These are phyloP conservation scores for Fagopyrum tataricum DNA, from an alignment of 148 eudicot species.

Conservation along the genomic window DNA sequence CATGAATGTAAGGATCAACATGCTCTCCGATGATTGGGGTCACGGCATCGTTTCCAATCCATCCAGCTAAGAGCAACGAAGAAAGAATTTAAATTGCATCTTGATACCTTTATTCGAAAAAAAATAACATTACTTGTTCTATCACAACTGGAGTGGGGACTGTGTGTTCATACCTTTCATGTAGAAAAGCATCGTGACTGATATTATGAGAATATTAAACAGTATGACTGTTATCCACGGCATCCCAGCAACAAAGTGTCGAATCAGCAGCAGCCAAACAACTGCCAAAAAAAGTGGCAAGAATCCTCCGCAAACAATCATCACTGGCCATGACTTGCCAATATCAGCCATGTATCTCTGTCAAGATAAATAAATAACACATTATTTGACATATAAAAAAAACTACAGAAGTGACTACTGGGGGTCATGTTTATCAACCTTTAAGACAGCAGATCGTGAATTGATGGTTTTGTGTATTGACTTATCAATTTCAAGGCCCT, in stretches of 20 bases:
- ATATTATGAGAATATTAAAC: slow-evolving; percentile 69
- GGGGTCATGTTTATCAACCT: slow-evolving; percentile 35
- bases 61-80: slow-evolving; percentile 61
- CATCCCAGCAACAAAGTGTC: slow-evolving; percentile 92
- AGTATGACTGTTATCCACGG: slow-evolving; percentile 90
- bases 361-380: slow-evolving; percentile 13
- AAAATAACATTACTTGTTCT: neutral
- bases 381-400: slow-evolving; percentile 1
- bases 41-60: slow-evolving; percentile 92
- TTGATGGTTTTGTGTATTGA: slow-evolving; percentile 71
- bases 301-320: slow-evolving; percentile 90
- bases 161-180: slow-evolving; percentile 58
- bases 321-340: slow-evolving; percentile 87
- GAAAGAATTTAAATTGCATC: neutral
- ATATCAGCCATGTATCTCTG: slow-evolving; percentile 98
- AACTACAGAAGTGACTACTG: neutral
- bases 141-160: neutral
- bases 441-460: slow-evolving; percentile 72
- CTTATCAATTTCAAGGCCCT: slow-evolving; percentile 71
- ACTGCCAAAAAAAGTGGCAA: slow-evolving; percentile 77
- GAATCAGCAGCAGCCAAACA: slow-evolving; percentile 85
- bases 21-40: slow-evolving; percentile 85
- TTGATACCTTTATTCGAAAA: neutral
- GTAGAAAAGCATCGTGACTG: slow-evolving; percentile 83
- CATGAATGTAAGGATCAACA: slow-evolving; percentile 67